Base-by-base conservation (phyloP, 805 yeast genomes). In the Saturnispora sanitii region DNA sequence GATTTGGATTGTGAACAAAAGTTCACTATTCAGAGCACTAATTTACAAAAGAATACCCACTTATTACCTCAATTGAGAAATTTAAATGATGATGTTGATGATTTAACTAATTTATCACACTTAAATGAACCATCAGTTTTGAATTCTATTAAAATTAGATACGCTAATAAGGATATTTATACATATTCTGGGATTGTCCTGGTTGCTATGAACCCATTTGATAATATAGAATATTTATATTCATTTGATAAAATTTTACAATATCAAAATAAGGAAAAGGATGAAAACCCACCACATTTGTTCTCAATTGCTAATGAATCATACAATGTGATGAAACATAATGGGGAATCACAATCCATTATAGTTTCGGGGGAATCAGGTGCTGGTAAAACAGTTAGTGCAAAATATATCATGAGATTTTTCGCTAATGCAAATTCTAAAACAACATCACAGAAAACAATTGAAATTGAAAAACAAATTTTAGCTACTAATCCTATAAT, bases 361-460 rank as follows among this genome's bases (percentile, higher is more conserved):
- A 95, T 90, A 12, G 97, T 90, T n/a, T 78, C 88, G 50, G 98
- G 98, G 62, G 98, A 90, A 64, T 84, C 95, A 6, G 98, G 98
- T 61, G 97, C 98, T 19, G 98, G 98, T 60, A 92, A 90, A 56
- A 92, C 97, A 2, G 97, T 90, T 31, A 79, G 92, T 47, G 98
- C 98, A 23, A 90, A 90, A 61, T 90, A 84, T 61, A 90, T 90
- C 48, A 90, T 90, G 97, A 77, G 97, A 60, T 90, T 88, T 62
- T 88, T 90, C 60, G 97, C 97, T 2, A 79, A 94, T 18, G 96
- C 90, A 11, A 66, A 66, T 44, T 55, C 57, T 6, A 15, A 8
- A 27, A 87, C 84, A 48, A 79, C 87, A 78, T 79, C 90, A 28
- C 26, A 29, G 16, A 35, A 44, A 15, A 44, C 47, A 4, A 28